Evolutionary conservation across 495 filamentous ascomycete genomes (phyloP).

Genomic region (Rusavskia elegans): DNA sequence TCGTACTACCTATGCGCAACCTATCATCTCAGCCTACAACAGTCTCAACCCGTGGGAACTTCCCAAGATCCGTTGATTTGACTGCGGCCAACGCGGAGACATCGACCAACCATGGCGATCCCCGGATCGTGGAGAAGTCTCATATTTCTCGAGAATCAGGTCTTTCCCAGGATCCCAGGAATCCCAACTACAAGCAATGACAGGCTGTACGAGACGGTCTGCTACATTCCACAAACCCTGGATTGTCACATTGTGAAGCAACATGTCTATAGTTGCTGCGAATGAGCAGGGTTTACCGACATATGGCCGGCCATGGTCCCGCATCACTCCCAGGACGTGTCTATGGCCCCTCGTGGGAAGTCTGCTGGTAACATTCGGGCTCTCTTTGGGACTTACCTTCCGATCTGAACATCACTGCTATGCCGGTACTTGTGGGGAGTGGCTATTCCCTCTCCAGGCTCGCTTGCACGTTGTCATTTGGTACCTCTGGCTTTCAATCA

Average conservation of each 20-base stretch:
- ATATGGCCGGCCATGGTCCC: neutral
- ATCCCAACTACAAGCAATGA: too few species aligned
- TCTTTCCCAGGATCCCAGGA: too few species aligned
- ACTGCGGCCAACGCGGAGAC: too few species aligned
- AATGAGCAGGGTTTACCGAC: neutral
- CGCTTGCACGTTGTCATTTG: slow-evolving; percentile 19
- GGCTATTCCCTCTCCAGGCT: slow-evolving; percentile 19
- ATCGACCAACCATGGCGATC: too few species aligned
- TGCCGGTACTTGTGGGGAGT: slow-evolving; percentile 19
- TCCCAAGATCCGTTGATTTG: too few species aligned
- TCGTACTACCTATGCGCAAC: too few species aligned
- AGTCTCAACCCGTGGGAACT: too few species aligned
- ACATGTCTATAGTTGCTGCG: neutral
- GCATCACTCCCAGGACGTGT: slow-evolving; percentile 20
- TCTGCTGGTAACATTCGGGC: slow-evolving; percentile 15
- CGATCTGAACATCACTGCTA: slow-evolving; percentile 20
- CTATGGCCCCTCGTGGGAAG: slow-evolving; percentile 18
- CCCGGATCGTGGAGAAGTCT: too few species aligned
- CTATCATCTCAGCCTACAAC: too few species aligned
- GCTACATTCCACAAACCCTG: too few species aligned
- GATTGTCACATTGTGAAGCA: neutral
- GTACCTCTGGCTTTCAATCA: slow-evolving; percentile 18
- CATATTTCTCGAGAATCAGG: too few species aligned
- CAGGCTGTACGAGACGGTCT: too few species aligned
- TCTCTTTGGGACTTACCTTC: slow-evolving; percentile 19